Evolutionary conservation across 345 rosid species (phyloP), one percentile per base, ranked within the genome.

Genomic region (Salix purpurea): DNA sequence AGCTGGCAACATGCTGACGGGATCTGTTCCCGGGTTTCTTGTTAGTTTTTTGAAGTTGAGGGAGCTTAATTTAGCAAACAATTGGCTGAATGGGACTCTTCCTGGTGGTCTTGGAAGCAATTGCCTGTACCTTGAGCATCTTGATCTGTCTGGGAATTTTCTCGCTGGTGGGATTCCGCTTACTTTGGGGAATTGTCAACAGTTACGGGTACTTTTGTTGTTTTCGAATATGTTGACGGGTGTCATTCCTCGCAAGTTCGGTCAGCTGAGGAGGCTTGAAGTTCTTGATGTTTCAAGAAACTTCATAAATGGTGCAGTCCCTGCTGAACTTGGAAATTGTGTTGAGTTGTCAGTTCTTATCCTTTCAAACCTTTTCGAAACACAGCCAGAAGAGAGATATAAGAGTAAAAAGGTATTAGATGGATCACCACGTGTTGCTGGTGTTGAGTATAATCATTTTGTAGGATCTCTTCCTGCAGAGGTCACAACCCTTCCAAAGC

Each of bases 311-410:
- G 84, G 86, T 9, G 23, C 23, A 24, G 75, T 81, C 62, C 86
- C 86, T 44, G 4, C 70, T 19, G 84, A 84, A 60, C 86, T 84
- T 65, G 86, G 86, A 15, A 72, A 78, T 65, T 84, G 86, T 30
- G 39, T 23, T 28, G 28, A 73, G 12, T 56, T 81, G 80, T 81
- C 84, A 16, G 82, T 81, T 78, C 77, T 84, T 64, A 82, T 84
- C 67, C 82, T 84, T 37, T 74, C 83, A 9, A 78, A 58, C 58
- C 76, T 72, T 44, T 78, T 70, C 46, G 84, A 84, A 56, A 72
- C 82, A 28, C 36, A 73, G 65, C 84, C 26, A 26, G 52, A 18
- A 9, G 76, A 28, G 46, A 46, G 72, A 21, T 48, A 36, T 50
- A 24, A 18, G 21, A 74, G 40, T 28, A 67, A 23, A 42, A 64